These are phyloP conservation scores for Grammothele lineata DNA, from an alignment of 768 basidiomycete genomes.

Conservation along the genomic window DNA sequence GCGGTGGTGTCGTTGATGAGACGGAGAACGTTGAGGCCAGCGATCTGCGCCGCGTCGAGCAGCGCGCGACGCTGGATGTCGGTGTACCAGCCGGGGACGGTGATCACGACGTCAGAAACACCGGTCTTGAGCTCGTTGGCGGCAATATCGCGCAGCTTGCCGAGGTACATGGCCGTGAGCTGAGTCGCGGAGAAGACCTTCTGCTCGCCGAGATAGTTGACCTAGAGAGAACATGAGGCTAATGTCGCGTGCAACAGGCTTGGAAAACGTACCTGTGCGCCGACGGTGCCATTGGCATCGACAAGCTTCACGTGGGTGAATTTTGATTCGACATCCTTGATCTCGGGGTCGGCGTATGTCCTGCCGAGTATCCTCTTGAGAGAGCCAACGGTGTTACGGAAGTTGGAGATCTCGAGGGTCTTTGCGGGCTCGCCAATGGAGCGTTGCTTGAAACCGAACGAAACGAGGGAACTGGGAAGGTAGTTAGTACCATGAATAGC, in stretches of 20 bases:
- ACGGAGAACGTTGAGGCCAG: slow-evolving; percentile 85
- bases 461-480: slow-evolving; percentile 76
- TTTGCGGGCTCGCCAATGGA: slow-evolving; percentile 93
- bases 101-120: slow-evolving; percentile 91
- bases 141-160: slow-evolving; percentile 86
- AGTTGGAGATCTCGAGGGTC: slow-evolving; percentile 97
- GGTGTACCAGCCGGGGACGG: slow-evolving; percentile 96
- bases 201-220: slow-evolving; percentile 82
- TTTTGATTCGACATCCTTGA: slow-evolving; percentile 82
- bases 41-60: slow-evolving; percentile 86
- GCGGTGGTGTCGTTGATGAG: slow-evolving; percentile 98
- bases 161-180: slow-evolving; percentile 86
- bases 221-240: slow-evolving; percentile 41
- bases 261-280: slow-evolving; percentile 65
- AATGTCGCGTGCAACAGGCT: neutral
- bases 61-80: slow-evolving; percentile 89
- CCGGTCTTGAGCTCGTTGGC: slow-evolving; percentile 78
- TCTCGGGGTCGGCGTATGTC: slow-evolving; percentile 73
- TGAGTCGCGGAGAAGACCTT: slow-evolving; percentile 83
- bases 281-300: slow-evolving; percentile 80
- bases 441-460: slow-evolving; percentile 89
- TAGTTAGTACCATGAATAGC: neutral
- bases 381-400: slow-evolving; percentile 93
- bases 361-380: slow-evolving; percentile 90
- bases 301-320: slow-evolving; percentile 85